phyloP scores from a whole-genome alignment of 2,329 filamentous ascomycete species.

The Falciphora oryzae region DNA sequence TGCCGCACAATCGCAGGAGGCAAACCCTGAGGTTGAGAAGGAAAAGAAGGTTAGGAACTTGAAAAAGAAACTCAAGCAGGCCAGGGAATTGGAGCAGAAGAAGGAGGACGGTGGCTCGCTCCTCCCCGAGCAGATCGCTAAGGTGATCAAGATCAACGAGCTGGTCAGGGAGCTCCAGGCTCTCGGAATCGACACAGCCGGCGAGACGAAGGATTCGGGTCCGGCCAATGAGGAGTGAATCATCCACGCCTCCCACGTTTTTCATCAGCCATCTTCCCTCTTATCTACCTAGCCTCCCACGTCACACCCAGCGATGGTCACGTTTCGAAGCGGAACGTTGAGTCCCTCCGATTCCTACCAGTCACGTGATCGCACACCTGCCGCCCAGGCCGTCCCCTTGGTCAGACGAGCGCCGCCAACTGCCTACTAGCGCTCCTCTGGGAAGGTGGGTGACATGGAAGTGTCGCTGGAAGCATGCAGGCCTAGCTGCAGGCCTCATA shows the following conservation, averaged over 20 bases:
- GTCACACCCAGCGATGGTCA: neutral
- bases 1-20: slow-evolving; percentile 31
- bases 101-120: slow-evolving; percentile 80
- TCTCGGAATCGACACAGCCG: slow-evolving; percentile 77
- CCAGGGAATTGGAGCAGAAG: slow-evolving; percentile 82
- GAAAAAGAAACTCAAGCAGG: slow-evolving; percentile 92
- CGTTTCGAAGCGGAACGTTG: neutral
- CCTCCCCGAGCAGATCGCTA: slow-evolving; percentile 91
- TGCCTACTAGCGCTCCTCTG: neutral
- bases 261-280: neutral
- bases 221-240: neutral
- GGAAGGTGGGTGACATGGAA: neutral
- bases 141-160: slow-evolving; percentile 96
- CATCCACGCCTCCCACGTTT: neutral
- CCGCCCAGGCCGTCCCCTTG: neutral
- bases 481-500: neutral
- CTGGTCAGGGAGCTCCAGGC: slow-evolving; percentile 80
- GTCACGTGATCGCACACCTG: neutral
- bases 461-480: neutral
- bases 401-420: neutral
- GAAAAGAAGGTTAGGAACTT: slow-evolving; percentile 91
- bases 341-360: neutral
- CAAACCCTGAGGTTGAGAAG: slow-evolving; percentile 68
- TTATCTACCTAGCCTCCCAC: too few species aligned
- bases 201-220: slow-evolving; percentile 43